These are phyloP conservation scores for Fraxinus angustifolia DNA, from an alignment of 305 asterid genomes.

Conservation along the genomic window DNA sequence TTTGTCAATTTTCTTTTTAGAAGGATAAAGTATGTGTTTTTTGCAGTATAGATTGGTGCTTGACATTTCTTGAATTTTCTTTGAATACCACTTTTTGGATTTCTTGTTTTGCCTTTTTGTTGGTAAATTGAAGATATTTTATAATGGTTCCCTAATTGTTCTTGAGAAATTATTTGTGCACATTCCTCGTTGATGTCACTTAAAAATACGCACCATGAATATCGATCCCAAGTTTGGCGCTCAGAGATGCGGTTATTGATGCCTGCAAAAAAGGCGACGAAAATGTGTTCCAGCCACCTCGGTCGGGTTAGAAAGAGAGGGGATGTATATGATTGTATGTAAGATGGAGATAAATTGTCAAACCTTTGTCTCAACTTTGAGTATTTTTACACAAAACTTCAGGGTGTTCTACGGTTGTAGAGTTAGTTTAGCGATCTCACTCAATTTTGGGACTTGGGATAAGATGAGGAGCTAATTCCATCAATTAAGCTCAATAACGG, in stretches of 20 bases:
- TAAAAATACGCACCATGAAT: not conserved
- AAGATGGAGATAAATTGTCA: too few relatives aligned
- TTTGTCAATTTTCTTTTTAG: not conserved
- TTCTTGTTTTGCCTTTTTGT: not conserved
- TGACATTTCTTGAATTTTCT: not conserved
- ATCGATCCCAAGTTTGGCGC: not conserved
- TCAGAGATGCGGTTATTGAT: not conserved
- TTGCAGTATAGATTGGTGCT: not conserved
- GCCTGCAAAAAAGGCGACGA: too few relatives aligned
- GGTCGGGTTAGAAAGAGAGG: too few relatives aligned
- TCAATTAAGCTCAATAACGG: too few relatives aligned
- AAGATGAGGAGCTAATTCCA: not conserved
- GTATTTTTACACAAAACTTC: too few relatives aligned
- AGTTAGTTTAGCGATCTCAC: too few relatives aligned
- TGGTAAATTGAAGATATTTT: not conserved
- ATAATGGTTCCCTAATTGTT: not conserved
- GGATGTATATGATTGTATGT: too few relatives aligned
- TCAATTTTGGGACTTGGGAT: too few relatives aligned
- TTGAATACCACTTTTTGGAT: not conserved
- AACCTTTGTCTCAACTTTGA: too few relatives aligned
- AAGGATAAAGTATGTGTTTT: not conserved
- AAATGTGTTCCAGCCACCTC: too few relatives aligned
- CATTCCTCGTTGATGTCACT: not conserved
- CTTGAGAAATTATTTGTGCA: not conserved
- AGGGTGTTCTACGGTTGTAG: not conserved